Evolutionary conservation across 169 alveolate genomes (phyloP).

Genomic region (Plasmodium adleri): DNA sequence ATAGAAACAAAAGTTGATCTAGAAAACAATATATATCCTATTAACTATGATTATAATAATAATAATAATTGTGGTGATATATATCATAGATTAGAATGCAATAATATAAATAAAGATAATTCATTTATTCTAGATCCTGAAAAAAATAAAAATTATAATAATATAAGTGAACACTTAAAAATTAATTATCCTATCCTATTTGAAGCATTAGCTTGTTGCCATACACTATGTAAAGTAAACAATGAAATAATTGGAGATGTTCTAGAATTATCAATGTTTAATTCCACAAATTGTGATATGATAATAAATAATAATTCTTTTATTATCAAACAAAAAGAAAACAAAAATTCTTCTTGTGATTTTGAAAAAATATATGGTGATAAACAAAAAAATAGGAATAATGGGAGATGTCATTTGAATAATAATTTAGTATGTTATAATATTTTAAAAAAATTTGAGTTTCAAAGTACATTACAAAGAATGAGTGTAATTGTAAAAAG

Average conservation of each 20-base stretch:
- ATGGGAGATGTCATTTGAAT: no score
- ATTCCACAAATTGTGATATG: background rate
- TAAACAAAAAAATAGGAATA: no score
- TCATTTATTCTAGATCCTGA: background rate
- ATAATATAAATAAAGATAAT: background rate
- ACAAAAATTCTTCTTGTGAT: background rate
- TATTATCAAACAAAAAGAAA: background rate
- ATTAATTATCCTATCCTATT: background rate
- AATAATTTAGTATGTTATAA: background rate
- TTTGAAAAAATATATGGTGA: background rate
- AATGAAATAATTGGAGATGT: slow-evolving; percentile 2
- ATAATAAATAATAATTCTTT: background rate
- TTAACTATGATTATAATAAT: background rate
- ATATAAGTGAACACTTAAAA: background rate
- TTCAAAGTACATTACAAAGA: background rate
- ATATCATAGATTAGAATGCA: background rate
- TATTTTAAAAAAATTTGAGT: slow-evolving; percentile 1
- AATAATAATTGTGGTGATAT: background rate
- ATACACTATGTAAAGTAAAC: background rate
- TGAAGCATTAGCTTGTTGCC: slow-evolving; percentile 3
- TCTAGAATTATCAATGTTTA: background rate
- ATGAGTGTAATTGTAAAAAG: slow-evolving; percentile 7
- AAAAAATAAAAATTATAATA: background rate
- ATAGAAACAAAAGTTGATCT: no score
- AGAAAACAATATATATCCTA: background rate